Evolutionary conservation across 495 filamentous ascomycete genomes (phyloP).

Genomic region (Penicillium silybi): DNA sequence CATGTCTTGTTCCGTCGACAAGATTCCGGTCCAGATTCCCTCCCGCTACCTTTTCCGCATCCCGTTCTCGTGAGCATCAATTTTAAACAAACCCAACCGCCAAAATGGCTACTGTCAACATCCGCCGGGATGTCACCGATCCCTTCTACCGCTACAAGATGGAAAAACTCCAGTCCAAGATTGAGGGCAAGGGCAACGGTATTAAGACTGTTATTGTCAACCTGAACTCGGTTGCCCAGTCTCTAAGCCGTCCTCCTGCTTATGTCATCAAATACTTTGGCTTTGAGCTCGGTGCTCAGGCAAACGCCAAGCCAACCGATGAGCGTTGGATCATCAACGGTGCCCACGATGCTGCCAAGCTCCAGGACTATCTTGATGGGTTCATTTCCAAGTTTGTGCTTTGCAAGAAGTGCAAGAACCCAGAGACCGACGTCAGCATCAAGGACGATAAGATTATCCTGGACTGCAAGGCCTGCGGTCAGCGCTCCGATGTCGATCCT

Average conservation of each 20-base stretch:
- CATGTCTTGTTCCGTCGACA: constrained; percentile 52
- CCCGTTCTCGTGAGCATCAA: constrained; percentile 21
- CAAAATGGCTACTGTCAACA: constrained; percentile 89
- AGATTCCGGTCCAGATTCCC: constrained; percentile 38
- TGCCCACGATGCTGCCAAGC: constrained; percentile 90
- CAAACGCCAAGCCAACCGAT: constrained; percentile 93
- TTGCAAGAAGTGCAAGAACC: constrained; percentile 99
- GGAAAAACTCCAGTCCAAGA: constrained; percentile 97
- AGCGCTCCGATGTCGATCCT: constrained; percentile 83
- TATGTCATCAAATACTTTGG: constrained; percentile 99
- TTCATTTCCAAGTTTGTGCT: constrained; percentile 98
- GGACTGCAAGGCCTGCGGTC: constrained; percentile 98
- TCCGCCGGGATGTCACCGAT: constrained; percentile 97
- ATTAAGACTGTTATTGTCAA: constrained; percentile 97
- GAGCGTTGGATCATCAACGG: constrained; percentile 99
- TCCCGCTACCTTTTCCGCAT: constrained; percentile 33
- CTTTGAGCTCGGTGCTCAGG: constrained; percentile 96
- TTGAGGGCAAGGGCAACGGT: constrained; percentile 98
- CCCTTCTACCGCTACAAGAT: constrained; percentile 99
- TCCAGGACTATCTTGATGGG: constrained; percentile 96
- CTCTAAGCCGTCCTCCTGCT: constrained; percentile 84
- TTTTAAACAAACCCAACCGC: constrained; percentile 36
- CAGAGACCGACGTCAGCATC: constrained; percentile 91
- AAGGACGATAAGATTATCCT: constrained; percentile 86
- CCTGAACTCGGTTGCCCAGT: constrained; percentile 88